These are phyloP conservation scores for Cyclotella baltica DNA, from an alignment of 108 stramenopile species.

Conservation along the genomic window DNA sequence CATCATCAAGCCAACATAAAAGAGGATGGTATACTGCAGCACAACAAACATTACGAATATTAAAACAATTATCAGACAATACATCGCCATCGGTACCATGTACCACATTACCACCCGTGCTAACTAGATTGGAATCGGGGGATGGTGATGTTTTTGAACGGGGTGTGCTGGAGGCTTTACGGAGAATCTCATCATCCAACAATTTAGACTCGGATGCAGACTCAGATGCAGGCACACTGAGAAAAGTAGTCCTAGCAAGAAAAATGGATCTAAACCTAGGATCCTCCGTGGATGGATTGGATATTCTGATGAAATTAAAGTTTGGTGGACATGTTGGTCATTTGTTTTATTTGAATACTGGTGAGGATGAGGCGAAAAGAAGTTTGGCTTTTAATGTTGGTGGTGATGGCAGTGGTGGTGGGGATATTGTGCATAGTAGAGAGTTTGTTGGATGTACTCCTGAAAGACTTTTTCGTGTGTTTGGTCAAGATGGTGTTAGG, in stretches of 20 bases:
- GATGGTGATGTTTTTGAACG: constrained; percentile 70
- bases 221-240: constrained; percentile 13
- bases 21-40: constrained; percentile 53
- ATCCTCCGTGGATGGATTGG: constrained; percentile 60
- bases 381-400: neutral
- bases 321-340: constrained; percentile 78
- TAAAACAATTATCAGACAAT: constrained; percentile 56
- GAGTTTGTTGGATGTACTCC: constrained; percentile 89
- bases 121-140: constrained; percentile 62
- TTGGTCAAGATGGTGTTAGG: constrained; percentile 36
- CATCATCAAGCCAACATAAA: constrained; percentile 12
- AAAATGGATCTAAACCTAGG: constrained; percentile 65
- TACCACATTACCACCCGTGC: constrained; percentile 74
- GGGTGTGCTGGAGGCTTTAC: constrained; percentile 66
- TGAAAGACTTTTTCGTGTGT: constrained; percentile 78
- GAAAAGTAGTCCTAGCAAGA: constrained; percentile 82
- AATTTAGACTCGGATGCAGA: constrained; percentile 4
- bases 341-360: constrained; percentile 73
- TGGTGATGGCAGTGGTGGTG: no score
- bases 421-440: constrained; percentile 4
- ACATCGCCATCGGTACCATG: constrained; percentile 56
- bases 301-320: constrained; percentile 75
- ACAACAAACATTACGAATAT: constrained; percentile 34
- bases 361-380: constrained; percentile 20
- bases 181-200: constrained; percentile 37